phyloP scores from a whole-genome alignment of 2,329 filamentous ascomycete species.

The Fusarium succisae region DNA sequence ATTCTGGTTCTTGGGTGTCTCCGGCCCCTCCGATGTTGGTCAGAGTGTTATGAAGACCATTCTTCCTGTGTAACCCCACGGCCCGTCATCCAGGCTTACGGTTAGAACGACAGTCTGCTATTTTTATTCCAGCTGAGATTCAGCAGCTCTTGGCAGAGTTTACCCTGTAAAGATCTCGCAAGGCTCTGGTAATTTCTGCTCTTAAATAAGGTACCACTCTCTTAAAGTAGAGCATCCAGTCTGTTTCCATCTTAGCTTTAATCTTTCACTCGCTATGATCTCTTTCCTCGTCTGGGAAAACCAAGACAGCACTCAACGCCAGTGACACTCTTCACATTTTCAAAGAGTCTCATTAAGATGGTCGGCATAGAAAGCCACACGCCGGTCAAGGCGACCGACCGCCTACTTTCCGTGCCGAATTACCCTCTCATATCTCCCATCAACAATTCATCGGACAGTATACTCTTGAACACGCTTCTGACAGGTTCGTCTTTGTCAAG shows the following conservation, averaged over 20 bases:
- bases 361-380: neutral
- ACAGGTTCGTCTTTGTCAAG: fast-evolving
- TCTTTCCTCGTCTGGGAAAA: fast-evolving
- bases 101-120: neutral
- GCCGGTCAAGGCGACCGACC: neutral
- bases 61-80: fast-evolving
- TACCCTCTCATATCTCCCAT: neutral
- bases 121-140: fast-evolving
- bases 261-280: fast-evolving
- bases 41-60: neutral
- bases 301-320: fast-evolving
- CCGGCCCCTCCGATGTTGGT: neutral
- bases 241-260: neutral
- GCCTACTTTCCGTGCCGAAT: fast-evolving
- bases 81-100: neutral
- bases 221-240: fast-evolving
- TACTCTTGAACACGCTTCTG: neutral
- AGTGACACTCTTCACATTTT: fast-evolving
- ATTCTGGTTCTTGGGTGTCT: neutral
- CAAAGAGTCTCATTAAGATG: fast-evolving
- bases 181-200: fast-evolving
- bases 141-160: neutral
- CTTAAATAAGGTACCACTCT: fast-evolving
- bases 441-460: neutral
- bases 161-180: fast-evolving